Evolutionary conservation across 176 grass and related monocot species (phyloP), one percentile per base, ranked within the genome.

Genomic region (Triticum turgidum): DNA sequence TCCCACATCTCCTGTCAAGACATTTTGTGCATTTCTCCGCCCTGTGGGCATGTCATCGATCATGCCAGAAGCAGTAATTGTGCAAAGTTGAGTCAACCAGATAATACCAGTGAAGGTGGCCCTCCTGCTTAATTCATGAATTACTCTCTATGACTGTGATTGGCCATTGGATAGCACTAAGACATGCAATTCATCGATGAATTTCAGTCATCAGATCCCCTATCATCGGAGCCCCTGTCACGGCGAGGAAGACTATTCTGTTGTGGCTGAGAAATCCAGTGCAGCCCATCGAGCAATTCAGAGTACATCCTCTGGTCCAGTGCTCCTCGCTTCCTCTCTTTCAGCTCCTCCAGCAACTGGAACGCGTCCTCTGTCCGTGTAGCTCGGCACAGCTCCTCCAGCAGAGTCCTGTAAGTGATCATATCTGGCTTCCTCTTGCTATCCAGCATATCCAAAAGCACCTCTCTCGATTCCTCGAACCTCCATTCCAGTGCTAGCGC

Each of bases 331-430:
- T 82, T 92, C 84, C 69, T 86, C 61, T 11, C 67, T 77, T 88
- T 95, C 58, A 98, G 84, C 65, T 92, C 90, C 51, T 96, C 94
- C 6, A 96, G 91, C 82, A 92, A 70, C 66, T 91, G 44, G 68
- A 96, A 94, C 0, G 96, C 94, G 18, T 86, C 92, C 65, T 96
- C 94, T 4, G 90, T 37, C 11, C 85, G 80, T 4, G 90, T 85
- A 34, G 86, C 94, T 54, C 97, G 87, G 34, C 97, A 98, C 86
- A 98, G 78, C 78, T 88, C 97, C 87, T 98, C 97, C n/a, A 98
- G 64, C 69, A 98, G 65, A 11, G 97, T 98, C 86, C 94, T 89
- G 78, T 94, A 98, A 2, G 97, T 98, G 79, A 98, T 88, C 73
- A 98, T 74, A 86, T 98, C 97, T 0, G 94, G 92, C 65, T 68